Percentiles rank a stretch among this genome's conserved stretches.
Evolutionary conservation across 2,329 filamentous ascomycete genomes (phyloP).

Genomic region (Amesomyces nigricolor): DNA sequence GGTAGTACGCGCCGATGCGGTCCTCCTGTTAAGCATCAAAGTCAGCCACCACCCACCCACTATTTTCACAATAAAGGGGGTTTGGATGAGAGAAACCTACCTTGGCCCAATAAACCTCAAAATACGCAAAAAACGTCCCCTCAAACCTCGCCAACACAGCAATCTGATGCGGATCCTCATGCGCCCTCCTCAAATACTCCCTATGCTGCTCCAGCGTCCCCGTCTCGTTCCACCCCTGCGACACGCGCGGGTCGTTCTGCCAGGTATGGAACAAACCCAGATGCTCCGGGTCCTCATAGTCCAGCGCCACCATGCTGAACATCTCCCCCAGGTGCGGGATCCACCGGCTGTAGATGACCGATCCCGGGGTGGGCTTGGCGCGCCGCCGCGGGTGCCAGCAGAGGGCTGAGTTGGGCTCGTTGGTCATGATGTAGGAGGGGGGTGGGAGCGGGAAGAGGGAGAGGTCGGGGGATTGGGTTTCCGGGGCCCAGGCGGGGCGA

Average conservation of each 20-base stretch:
- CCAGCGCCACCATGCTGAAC: conserved; percentile 71
- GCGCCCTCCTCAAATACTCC: conserved; percentile 62
- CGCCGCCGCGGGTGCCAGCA: conserved; percentile 63
- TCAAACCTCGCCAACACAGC: conserved; percentile 67
- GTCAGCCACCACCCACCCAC: no score
- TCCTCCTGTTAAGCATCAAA: conserved; percentile 40
- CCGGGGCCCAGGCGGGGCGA: conserved; percentile 56
- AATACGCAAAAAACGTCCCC: conserved; percentile 67
- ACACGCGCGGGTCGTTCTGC: conserved; percentile 80
- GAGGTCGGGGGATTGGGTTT: conserved; percentile 35
- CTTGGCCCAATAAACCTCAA: conserved; percentile 74
- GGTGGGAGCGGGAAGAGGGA: conserved; percentile 43
- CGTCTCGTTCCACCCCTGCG: conserved; percentile 73
- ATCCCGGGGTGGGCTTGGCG: conserved; percentile 64
- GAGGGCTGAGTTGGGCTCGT: conserved; percentile 30
- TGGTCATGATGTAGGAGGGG: conserved; percentile 42
- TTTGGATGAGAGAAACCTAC: conserved; percentile 29
- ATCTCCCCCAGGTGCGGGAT: conserved; percentile 70
- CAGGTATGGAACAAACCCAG: conserved; percentile 68
- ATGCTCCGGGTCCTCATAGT: conserved; percentile 59
- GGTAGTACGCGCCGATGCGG: conserved; percentile 51
- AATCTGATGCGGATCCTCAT: conserved; percentile 67
- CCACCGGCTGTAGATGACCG: conserved; percentile 71
- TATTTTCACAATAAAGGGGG: background rate
- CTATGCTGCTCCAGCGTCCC: conserved; percentile 70